Percentiles rank a stretch among this genome's conserved stretches.
phyloP scores from a whole-genome alignment of 2,329 filamentous ascomycete species.

The Aureobasidium sp. region DNA sequence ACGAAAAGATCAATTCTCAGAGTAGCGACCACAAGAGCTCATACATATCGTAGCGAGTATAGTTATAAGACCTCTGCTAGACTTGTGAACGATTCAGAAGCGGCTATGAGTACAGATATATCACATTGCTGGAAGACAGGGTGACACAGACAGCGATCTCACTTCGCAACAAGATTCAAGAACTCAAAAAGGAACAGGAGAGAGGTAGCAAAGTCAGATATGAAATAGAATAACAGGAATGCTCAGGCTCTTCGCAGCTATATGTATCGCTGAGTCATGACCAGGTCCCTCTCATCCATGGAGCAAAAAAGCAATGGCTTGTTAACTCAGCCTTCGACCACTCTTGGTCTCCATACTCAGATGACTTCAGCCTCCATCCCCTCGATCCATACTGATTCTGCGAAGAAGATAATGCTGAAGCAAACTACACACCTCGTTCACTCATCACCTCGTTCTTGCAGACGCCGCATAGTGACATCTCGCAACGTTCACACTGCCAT shows the following conservation, averaged over 20 bases:
- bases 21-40: neutral
- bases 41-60: too few species aligned
- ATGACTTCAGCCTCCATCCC: neutral
- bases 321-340: neutral
- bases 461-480: constrained; percentile 17
- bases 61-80: too few species aligned
- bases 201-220: neutral
- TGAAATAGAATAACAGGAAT: neutral
- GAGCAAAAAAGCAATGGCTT: neutral
- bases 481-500: constrained; percentile 17
- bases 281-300: neutral
- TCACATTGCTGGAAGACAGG: neutral
- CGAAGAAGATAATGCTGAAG: too few species aligned
- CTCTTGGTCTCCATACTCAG: neutral
- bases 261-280: neutral
- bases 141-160: neutral
- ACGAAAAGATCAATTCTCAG: too few species aligned
- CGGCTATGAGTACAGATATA: neutral
- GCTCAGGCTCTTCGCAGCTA: neutral
- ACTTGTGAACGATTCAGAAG: neutral
- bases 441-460: constrained; percentile 10
- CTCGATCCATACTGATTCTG: neutral
- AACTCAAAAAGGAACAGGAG: too few species aligned
- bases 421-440: neutral
- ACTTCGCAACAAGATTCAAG: neutral